phyloP scores from a whole-genome alignment of 2,329 filamentous ascomycete species.

The Stemphylium lycopersici region DNA sequence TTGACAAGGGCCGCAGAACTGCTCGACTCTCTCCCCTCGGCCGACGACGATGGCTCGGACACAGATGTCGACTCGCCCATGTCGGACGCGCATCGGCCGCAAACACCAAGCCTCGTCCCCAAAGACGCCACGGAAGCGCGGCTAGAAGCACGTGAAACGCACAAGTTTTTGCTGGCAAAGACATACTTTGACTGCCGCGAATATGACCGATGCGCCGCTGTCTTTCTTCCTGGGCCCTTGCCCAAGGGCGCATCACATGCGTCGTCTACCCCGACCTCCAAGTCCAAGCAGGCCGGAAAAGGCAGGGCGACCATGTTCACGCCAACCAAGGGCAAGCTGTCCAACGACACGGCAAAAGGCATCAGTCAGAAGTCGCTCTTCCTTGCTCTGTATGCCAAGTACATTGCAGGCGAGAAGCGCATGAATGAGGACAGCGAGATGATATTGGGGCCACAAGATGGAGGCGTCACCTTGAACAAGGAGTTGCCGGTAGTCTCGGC shows the following conservation, averaged over 20 bases:
- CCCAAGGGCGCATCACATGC: slow-evolving; percentile 69
- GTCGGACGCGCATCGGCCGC: slow-evolving; percentile 57
- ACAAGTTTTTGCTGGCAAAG: slow-evolving; percentile 88
- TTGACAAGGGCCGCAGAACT: slow-evolving; percentile 85
- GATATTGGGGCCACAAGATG: slow-evolving; percentile 91
- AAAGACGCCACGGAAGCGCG: slow-evolving; percentile 73
- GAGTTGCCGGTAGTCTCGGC: slow-evolving; percentile 78
- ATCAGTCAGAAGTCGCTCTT: slow-evolving; percentile 93
- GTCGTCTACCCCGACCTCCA: slow-evolving; percentile 40
- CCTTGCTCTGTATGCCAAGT: slow-evolving; percentile 88
- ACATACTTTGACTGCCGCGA: slow-evolving; percentile 95
- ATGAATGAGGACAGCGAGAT: slow-evolving; percentile 97
- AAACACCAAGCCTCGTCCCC: slow-evolving; percentile 56
- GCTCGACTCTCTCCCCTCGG: slow-evolving; percentile 74
- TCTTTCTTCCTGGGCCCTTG: slow-evolving; percentile 82
- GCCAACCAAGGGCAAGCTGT: slow-evolving; percentile 44
- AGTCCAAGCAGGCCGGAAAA: slow-evolving; percentile 57
- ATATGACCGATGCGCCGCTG: slow-evolving; percentile 88
- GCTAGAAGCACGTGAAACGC: slow-evolving; percentile 78
- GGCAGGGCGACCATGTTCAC: slow-evolving; percentile 61
- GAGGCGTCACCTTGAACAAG: slow-evolving; percentile 82
- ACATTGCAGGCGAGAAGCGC: slow-evolving; percentile 91
- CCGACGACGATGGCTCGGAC: slow-evolving; percentile 63
- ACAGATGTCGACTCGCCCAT: slow-evolving; percentile 65
- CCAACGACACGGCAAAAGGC: slow-evolving; percentile 50